phyloP scores from a whole-genome alignment of 805 yeast species.

The Lipomyces starkeyi region DNA sequence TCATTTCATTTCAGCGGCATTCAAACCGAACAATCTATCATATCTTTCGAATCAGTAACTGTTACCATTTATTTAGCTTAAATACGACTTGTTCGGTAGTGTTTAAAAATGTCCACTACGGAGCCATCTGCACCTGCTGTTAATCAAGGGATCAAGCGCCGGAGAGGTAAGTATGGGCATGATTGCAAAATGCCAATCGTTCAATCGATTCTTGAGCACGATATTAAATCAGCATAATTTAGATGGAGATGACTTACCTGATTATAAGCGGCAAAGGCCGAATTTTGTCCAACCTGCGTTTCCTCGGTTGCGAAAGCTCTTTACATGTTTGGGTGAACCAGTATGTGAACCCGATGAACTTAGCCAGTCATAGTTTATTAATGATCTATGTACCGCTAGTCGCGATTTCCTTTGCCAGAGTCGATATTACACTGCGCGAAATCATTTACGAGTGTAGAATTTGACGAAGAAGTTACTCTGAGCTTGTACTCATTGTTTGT shows the following conservation, averaged over 20 bases:
- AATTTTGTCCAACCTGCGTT: slow-evolving; percentile 10
- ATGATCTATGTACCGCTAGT: slow-evolving; percentile 7
- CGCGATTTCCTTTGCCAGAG: slow-evolving; percentile 20
- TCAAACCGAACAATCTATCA: too few relatives aligned
- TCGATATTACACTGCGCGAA: slow-evolving; percentile 19
- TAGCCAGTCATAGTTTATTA: not conserved
- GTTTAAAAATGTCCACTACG: slow-evolving; percentile 3
- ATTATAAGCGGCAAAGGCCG: slow-evolving; percentile 20
- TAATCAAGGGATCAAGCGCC: slow-evolving; percentile 15
- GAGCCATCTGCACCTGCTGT: not conserved
- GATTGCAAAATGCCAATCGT: not conserved
- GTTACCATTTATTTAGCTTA: not conserved
- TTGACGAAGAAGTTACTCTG: slow-evolving; percentile 19
- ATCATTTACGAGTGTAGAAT: slow-evolving; percentile 7
- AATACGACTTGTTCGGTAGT: not conserved
- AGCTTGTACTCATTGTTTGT: slow-evolving; percentile 12
- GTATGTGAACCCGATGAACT: slow-evolving; percentile 14
- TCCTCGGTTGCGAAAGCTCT: slow-evolving; percentile 26
- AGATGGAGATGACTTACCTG: slow-evolving; percentile 18
- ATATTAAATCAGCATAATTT: not conserved
- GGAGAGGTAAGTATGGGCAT: slow-evolving; percentile 13
- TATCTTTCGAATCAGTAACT: too few relatives aligned
- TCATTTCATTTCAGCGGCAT: too few relatives aligned
- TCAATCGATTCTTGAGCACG: slow-evolving; percentile 3
- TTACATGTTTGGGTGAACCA: slow-evolving; percentile 31